A percentile compares a stretch with the other conserved stretches of the same genome.
Conservation (phyloP, 352 stramenopile species). For the Elongisporangium undulatum region DNA sequence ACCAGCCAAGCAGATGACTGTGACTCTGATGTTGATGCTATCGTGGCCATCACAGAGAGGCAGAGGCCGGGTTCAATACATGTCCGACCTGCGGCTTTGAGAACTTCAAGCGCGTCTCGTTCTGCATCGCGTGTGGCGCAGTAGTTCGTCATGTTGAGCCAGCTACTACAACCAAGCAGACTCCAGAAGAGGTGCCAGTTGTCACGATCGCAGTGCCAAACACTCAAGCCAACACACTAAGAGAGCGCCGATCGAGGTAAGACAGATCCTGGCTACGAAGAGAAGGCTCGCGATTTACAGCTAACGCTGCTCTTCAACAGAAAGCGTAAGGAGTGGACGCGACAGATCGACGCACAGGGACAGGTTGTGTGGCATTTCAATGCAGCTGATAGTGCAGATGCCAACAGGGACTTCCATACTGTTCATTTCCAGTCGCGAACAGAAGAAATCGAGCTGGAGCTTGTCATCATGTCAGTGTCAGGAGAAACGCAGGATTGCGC, state of each 20-base stretch:
- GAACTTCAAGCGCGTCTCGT: slow-evolving; percentile 29
- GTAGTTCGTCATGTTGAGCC: slow-evolving; percentile 5
- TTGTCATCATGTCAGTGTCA: too few species aligned
- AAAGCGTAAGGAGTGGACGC: slow-evolving; percentile 23
- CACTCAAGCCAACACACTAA: not conserved
- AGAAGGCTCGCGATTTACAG: too few species aligned
- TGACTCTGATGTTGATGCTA: not conserved
- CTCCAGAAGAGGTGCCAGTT: slow-evolving; percentile 1
- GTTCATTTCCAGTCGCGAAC: too few species aligned
- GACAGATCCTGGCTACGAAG: too few species aligned
- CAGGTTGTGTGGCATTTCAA: too few species aligned
- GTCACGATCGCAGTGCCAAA: slow-evolving; percentile 2
- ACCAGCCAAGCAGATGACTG: too few species aligned
- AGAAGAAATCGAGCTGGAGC: too few species aligned
- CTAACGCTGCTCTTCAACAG: not conserved
- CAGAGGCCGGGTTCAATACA: slow-evolving; percentile 20
- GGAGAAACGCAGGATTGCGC: too few species aligned
- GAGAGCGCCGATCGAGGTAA: not conserved
- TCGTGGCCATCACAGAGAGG: slow-evolving; percentile 12
- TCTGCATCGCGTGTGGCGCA: slow-evolving; percentile 27
- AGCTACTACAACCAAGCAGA: not conserved
- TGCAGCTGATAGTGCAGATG: too few species aligned
- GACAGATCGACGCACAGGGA: slow-evolving; percentile 18
- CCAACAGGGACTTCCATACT: too few species aligned
- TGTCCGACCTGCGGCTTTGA: slow-evolving; percentile 28